phyloP scores from a whole-genome alignment of 768 basidiomycete species.

The Podaxis sp. region DNA sequence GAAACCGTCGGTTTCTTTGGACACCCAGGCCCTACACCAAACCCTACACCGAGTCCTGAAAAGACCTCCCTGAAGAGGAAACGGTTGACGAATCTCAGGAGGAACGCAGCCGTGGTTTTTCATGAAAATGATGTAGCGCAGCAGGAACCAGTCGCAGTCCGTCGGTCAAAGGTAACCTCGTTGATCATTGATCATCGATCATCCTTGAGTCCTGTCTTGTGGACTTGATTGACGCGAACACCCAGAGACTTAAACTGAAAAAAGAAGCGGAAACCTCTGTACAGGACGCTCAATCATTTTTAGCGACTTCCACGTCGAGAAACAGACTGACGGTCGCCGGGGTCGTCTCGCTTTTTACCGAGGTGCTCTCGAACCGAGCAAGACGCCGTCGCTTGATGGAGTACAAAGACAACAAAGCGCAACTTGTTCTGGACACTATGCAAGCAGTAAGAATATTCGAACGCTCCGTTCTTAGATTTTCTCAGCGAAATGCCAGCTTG shows the following conservation, averaged over 20 bases:
- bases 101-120: background rate
- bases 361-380: conserved; percentile 1
- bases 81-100: background rate
- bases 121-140: background rate
- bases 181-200: background rate
- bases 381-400: conserved; percentile 1
- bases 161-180: background rate
- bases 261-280: background rate
- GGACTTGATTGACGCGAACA: background rate
- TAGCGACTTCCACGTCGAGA: background rate
- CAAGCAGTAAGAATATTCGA: conserved; percentile 8
- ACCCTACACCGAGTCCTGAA: background rate
- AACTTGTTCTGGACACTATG: conserved; percentile 10
- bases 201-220: no score
- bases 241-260: conserved; percentile 2
- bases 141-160: background rate
- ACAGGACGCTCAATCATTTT: background rate
- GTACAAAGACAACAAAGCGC: conserved; percentile 4
- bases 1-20: conserved; percentile 4
- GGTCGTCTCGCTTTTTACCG: conserved; percentile 4
- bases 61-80: conserved; percentile 3
- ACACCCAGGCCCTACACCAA: conserved; percentile 5
- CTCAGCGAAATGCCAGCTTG: background rate
- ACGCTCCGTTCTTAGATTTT: background rate
- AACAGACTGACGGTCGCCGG: conserved; percentile 1